phyloP scores from a whole-genome alignment of 2,329 filamentous ascomycete genomes.

The Ophiostoma ips region DNA sequence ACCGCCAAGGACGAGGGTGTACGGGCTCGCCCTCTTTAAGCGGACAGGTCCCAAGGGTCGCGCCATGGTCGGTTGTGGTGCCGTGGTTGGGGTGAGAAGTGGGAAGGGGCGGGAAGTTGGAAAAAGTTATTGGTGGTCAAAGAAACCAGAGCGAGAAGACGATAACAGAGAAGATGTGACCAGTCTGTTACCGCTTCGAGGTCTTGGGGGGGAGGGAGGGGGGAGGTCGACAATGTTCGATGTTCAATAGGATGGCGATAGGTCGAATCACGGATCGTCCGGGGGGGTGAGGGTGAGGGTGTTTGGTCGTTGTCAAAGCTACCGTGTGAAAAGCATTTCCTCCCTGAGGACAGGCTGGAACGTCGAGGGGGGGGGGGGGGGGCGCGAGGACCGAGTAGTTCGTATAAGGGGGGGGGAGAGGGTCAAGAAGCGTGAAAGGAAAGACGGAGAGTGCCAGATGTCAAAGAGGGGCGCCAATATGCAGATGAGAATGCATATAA shows the following conservation, averaged over 20 bases:
- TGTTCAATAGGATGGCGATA: no score
- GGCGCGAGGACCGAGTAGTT: neutral
- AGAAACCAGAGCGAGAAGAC: no score
- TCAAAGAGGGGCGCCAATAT: neutral
- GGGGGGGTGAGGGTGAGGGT: neutral
- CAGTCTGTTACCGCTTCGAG: no score
- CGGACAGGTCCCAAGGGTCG: slow-evolving; percentile 50
- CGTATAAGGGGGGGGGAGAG: no score
- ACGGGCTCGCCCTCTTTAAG: slow-evolving; percentile 66
- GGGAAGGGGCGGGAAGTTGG: neutral
- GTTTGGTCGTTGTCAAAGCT: neutral
- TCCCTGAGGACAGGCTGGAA: neutral
- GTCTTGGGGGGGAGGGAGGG: no score
- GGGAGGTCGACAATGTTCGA: no score
- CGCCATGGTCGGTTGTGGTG: slow-evolving; percentile 28
- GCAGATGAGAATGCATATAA: no score
- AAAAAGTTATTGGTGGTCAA: neutral
- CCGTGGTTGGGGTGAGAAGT: neutral
- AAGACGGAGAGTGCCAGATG: no score
- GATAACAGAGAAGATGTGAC: no score
- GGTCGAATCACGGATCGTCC: no score
- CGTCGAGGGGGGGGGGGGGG: neutral
- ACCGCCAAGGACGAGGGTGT: slow-evolving; percentile 58
- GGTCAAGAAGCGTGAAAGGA: neutral
- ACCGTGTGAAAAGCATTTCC: neutral